Evolutionary conservation across 2,329 filamentous ascomycete species (phyloP).

Genomic region (Teratosphaeria zuluensis): DNA sequence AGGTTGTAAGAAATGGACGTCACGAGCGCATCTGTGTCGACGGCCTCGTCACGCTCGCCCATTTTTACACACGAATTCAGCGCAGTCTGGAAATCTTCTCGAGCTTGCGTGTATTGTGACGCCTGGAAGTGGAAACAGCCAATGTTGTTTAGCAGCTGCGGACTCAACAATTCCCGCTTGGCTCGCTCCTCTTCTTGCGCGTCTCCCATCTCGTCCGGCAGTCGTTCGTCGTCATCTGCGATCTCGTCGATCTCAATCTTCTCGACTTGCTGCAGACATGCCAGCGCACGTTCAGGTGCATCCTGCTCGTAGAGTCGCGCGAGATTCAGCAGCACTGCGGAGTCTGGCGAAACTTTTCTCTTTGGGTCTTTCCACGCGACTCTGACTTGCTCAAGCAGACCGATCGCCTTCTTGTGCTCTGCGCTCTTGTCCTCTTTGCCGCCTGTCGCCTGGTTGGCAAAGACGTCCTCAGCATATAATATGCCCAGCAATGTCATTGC

Average conservation of each 20-base stretch:
- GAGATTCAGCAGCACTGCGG: conserved; percentile 82
- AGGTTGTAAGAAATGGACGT: conserved; percentile 97
- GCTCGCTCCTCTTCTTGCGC: conserved; percentile 32
- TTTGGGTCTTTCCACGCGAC: conserved; percentile 88
- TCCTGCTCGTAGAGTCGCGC: conserved; percentile 82
- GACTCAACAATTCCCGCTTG: conserved; percentile 70
- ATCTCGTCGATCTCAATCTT: conserved; percentile 77
- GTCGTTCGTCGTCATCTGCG: conserved; percentile 50
- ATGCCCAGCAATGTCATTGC: conserved; percentile 88
- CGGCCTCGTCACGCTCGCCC: conserved; percentile 61
- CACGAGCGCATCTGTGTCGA: conserved; percentile 82
- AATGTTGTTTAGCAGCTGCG: conserved; percentile 92
- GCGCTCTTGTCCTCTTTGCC: conserved; percentile 77
- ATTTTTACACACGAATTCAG: conserved; percentile 78
- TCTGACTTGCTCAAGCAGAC: conserved; percentile 73
- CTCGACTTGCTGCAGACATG: conserved; percentile 86
- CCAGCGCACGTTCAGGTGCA: conserved; percentile 78
- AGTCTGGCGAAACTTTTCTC: conserved; percentile 69
- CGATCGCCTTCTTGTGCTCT: conserved; percentile 78
- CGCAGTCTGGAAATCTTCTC: conserved; percentile 85
- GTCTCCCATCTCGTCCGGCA: conserved; percentile 37
- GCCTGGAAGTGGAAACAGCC: conserved; percentile 89
- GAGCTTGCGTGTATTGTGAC: conserved; percentile 69
- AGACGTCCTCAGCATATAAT: conserved; percentile 89
- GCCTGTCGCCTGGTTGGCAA: conserved; percentile 60